These are phyloP conservation scores for Diddensiella transvaalensis DNA, from an alignment of 805 yeast species.

Conservation along the genomic window DNA sequence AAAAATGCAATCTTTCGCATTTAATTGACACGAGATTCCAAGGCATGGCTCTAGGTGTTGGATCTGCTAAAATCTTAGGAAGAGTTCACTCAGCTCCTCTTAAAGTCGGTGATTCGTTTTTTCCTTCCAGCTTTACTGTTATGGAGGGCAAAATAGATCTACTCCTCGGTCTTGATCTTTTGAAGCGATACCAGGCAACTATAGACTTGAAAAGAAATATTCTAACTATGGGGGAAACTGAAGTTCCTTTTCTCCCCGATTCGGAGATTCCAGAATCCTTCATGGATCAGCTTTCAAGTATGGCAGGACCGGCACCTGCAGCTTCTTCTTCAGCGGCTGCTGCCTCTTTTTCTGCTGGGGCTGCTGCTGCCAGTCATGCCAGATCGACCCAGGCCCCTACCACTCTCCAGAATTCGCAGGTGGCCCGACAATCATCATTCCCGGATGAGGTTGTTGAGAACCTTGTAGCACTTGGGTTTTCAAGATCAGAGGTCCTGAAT, in stretches of 20 bases:
- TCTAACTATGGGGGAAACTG: slow-evolving; percentile 67
- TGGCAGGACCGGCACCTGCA: slow-evolving; percentile 24
- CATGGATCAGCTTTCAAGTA: slow-evolving; percentile 22
- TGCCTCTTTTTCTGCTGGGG: neutral
- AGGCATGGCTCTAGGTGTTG: slow-evolving; percentile 91
- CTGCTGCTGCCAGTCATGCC: neutral
- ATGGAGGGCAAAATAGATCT: slow-evolving; percentile 62
- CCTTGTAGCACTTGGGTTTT: slow-evolving; percentile 67
- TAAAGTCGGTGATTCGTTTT: slow-evolving; percentile 60
- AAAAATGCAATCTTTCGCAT: slow-evolving; percentile 61
- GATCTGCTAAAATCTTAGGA: slow-evolving; percentile 73
- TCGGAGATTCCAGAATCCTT: slow-evolving; percentile 55
- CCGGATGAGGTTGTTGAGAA: slow-evolving; percentile 41
- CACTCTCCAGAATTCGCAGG: too few relatives aligned
- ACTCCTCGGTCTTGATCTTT: slow-evolving; percentile 84
- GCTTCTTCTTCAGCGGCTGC: slow-evolving; percentile 28
- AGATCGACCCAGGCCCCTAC: too few relatives aligned
- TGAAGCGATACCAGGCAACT: slow-evolving; percentile 79
- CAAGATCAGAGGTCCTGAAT: slow-evolving; percentile 54
- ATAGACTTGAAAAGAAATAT: slow-evolving; percentile 68
- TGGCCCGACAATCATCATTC: slow-evolving; percentile 10
- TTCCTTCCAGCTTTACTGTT: slow-evolving; percentile 68
- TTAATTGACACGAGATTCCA: slow-evolving; percentile 74
- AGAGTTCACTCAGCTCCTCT: slow-evolving; percentile 86
- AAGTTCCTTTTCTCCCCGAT: slow-evolving; percentile 70